Base-by-base conservation (phyloP, 768 basidiomycete genomes). In the Amanita inopinata region DNA sequence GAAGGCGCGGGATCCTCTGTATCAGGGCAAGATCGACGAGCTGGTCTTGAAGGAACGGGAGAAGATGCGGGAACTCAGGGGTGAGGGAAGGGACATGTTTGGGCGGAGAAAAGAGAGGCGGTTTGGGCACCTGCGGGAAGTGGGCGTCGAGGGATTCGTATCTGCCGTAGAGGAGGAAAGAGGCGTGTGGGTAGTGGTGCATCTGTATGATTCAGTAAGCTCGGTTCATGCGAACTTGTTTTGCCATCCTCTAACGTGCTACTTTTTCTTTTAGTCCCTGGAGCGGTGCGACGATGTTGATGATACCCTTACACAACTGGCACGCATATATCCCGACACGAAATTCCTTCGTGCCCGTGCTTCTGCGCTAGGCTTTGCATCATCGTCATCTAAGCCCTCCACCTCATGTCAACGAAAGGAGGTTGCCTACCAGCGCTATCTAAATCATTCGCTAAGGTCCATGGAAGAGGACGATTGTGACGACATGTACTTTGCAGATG, bases 311-410 rank as follows among this genome's bases (percentile, higher is more conserved):
- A 61, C 78, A 31, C 71, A 66, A 5, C 66, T 91, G 3, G 88
- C 88, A 12, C 74, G 85, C n/a, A 43, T 66, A 33, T 73, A 82
- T 49, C 73, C 81, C 3, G 61, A 76, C 32, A 83, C 80, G 0
- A 91, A 91, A 55, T 91, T 91, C 53, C 69, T 91, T n/a, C 76
- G 84, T 18, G 78, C 75, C 14, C 74, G 80, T n/a, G 88, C 88
- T 4, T 71, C 76, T 28, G 72, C 79, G 0, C 65, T 91, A 0
- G 87, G 85, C 2, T 87, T 87, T 53, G 78, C 83, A 10, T 59
- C 60, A 5, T 7, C 27, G n/a, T 20, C 27, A 22, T 20, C 35
- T 33, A 10, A 28, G 5, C 17, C 31, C 18, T 33, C 22, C 8
- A 33, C 15, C 30, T 25, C 33, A 53, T n/a, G 32, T 28, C 6